Evolutionary conservation across 495 filamentous ascomycete species (phyloP).

Genomic region (Penicillium lagena): DNA sequence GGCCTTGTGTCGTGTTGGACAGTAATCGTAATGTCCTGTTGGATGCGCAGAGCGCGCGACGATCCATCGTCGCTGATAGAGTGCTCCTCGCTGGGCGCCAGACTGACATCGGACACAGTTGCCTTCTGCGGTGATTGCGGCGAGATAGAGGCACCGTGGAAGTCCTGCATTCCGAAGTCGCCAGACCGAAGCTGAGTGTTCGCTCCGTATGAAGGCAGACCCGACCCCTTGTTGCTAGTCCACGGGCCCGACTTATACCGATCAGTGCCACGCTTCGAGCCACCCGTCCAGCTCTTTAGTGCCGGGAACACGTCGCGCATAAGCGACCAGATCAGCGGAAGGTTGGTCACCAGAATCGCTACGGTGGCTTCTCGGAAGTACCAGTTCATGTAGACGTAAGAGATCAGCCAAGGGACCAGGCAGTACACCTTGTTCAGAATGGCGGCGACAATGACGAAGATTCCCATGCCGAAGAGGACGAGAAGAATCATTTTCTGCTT

Average conservation of each 20-base stretch:
- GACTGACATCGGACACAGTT: conserved; percentile 25
- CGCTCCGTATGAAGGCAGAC: conserved; percentile 25
- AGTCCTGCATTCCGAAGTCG: conserved; percentile 30
- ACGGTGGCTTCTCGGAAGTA: conserved; percentile 65
- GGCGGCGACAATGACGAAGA: conserved; percentile 62
- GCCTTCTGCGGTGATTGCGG: conserved; percentile 18
- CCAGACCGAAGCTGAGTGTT: conserved; percentile 25
- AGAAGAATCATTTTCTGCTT: conserved; percentile 53
- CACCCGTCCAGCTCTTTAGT: conserved; percentile 41
- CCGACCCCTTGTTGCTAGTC: conserved; percentile 28
- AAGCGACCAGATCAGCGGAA: conserved; percentile 60
- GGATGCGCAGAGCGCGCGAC: conserved; percentile 35
- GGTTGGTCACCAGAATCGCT: conserved; percentile 57
- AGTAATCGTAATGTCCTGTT: conserved; percentile 41
- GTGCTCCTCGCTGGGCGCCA: conserved; percentile 20
- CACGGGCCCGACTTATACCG: conserved; percentile 34
- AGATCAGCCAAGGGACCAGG: conserved; percentile 44
- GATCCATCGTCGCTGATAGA: conserved; percentile 36
- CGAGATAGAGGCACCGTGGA: conserved; percentile 10
- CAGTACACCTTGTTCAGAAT: conserved; percentile 63
- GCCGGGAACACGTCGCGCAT: conserved; percentile 52
- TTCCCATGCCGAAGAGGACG: conserved; percentile 48
- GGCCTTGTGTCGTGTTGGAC: conserved; percentile 30
- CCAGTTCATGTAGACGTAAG: conserved; percentile 60
- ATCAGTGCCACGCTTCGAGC: conserved; percentile 30